These are phyloP conservation scores for Durusdinium trenchii DNA, from an alignment of 73 alveolate genomes.

Conservation along the genomic window DNA sequence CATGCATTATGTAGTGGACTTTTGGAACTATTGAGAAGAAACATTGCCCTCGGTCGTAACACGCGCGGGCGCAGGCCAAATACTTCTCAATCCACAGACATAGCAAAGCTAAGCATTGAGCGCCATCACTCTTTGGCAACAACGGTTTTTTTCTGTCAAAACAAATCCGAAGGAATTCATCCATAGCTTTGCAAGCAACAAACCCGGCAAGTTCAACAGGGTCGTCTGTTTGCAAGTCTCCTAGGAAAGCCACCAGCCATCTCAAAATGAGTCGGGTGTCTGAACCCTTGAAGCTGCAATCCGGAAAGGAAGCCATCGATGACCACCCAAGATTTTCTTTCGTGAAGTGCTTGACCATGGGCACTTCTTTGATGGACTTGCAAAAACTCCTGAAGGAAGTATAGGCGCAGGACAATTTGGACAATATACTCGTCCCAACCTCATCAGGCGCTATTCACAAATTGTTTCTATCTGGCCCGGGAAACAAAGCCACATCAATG, in stretches of 20 bases:
- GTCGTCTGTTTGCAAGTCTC: background rate
- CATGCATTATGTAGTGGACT: slow-evolving; percentile 30
- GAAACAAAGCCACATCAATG: no score
- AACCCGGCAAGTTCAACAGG: background rate
- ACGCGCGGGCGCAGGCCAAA: background rate
- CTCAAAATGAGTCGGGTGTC: background rate
- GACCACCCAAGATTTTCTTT: slow-evolving; percentile 30
- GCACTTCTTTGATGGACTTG: background rate
- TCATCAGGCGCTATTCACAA: no score
- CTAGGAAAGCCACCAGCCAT: background rate
- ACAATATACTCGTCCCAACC: background rate
- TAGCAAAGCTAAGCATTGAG: background rate
- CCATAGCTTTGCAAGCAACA: background rate
- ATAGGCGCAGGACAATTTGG: background rate
- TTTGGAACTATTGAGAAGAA: background rate
- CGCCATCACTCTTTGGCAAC: background rate
- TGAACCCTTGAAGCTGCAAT: slow-evolving; percentile 1
- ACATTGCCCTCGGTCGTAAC: background rate
- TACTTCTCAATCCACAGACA: no score
- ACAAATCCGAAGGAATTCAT: background rate
- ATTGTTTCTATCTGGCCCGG: no score
- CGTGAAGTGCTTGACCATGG: slow-evolving; percentile 34
- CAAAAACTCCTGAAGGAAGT: background rate
- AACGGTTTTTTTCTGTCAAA: background rate
- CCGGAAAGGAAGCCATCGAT: background rate